Conservation (phyloP, 345 rosid species). For the Gossypium herbaceum region DNA sequence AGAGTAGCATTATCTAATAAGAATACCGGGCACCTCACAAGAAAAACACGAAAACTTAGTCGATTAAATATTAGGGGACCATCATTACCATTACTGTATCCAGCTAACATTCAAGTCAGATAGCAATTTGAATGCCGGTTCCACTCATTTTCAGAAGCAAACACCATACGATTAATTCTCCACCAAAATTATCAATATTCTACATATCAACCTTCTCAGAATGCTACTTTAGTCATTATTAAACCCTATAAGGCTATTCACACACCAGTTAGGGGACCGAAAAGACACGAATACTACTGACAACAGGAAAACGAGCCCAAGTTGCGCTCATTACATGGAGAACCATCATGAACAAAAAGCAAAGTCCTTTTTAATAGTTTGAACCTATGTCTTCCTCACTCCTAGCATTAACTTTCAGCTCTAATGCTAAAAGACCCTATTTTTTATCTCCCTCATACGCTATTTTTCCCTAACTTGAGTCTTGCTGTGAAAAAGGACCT, state of each 20-base stretch:
- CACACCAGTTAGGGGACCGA: neutral
- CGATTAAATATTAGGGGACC: neutral
- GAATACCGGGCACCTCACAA: neutral
- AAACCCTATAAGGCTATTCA: neutral
- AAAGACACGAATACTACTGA: neutral
- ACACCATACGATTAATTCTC: neutral
- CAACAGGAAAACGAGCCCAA: neutral
- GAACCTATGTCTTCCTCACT: neutral
- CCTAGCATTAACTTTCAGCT: neutral
- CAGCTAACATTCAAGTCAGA: neutral
- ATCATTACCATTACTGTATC: neutral
- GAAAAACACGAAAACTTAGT: neutral
- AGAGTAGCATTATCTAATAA: neutral
- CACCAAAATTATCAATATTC: neutral
- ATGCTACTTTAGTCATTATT: neutral
- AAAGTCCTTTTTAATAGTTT: neutral
- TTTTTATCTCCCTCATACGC: neutral
- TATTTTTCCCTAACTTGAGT: neutral
- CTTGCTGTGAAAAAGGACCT: neutral
- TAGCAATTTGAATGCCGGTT: neutral
- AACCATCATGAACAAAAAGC: neutral
- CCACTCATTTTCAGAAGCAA: neutral
- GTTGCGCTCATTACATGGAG: neutral
- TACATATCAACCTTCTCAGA: neutral
- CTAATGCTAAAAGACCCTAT: neutral